phyloP scores from a whole-genome alignment of 2,329 filamentous ascomycete genomes.

The Macrophomina phaseolina region DNA sequence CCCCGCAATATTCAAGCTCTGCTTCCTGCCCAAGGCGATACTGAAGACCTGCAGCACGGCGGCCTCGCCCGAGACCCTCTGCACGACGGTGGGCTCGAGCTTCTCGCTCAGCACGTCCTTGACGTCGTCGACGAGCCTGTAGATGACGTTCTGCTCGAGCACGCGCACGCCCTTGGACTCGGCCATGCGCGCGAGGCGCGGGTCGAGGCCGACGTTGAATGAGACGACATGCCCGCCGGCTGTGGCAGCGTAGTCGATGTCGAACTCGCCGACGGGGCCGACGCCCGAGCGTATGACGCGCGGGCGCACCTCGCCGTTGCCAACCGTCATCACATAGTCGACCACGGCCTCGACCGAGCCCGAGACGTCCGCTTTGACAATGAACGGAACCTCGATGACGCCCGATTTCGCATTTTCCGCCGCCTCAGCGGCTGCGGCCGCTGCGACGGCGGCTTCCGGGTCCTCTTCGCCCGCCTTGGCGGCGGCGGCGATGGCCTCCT shows the following conservation, averaged over 20 bases:
- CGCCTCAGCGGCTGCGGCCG: slow-evolving; percentile 44
- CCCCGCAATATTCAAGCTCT: slow-evolving; percentile 79
- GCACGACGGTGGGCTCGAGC: slow-evolving; percentile 69
- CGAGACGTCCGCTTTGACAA: slow-evolving; percentile 90
- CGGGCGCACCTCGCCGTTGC: slow-evolving; percentile 82
- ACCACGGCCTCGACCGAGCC: slow-evolving; percentile 92
- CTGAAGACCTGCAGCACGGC: slow-evolving; percentile 83
- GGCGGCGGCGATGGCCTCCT: slow-evolving; percentile 41
- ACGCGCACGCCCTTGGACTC: slow-evolving; percentile 75
- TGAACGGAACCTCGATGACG: slow-evolving; percentile 72
- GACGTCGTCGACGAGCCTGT: slow-evolving; percentile 76
- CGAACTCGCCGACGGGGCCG: slow-evolving; percentile 81
- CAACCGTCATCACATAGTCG: slow-evolving; percentile 76
- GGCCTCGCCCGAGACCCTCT: slow-evolving; percentile 82
- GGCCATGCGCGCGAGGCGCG: slow-evolving; percentile 72
- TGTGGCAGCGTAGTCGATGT: slow-evolving; percentile 83
- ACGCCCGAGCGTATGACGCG: slow-evolving; percentile 78
- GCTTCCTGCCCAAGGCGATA: slow-evolving; percentile 76
- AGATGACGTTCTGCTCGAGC: slow-evolving; percentile 86
- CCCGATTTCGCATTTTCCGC: slow-evolving; percentile 42
- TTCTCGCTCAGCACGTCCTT: slow-evolving; percentile 70
- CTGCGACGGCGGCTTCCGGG: slow-evolving; percentile 42
- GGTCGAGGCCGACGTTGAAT: slow-evolving; percentile 78
- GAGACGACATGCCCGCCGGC: slow-evolving; percentile 79
- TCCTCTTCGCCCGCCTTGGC: slow-evolving; percentile 33